Evolutionary conservation across 768 basidiomycete genomes (phyloP).

Genomic region (Obba rivulosa): DNA sequence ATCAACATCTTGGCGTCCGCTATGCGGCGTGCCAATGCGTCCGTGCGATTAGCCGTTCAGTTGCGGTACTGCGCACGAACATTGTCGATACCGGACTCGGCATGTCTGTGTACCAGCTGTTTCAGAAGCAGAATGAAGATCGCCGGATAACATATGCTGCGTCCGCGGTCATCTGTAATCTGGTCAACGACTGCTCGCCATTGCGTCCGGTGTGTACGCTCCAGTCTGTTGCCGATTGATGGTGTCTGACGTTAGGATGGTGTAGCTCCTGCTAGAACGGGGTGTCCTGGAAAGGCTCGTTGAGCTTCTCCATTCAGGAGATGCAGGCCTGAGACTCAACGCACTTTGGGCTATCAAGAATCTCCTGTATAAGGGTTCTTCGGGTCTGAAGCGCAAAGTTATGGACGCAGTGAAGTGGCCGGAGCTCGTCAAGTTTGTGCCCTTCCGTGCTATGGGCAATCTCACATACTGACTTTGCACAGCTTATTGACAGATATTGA

Average conservation of each 20-base stretch:
- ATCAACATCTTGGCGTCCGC: constrained; percentile 68
- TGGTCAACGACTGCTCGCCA: constrained; percentile 84
- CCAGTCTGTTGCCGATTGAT: not conserved
- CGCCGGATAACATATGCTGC: constrained; percentile 66
- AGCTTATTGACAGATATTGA: constrained; percentile 56
- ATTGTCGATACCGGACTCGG: constrained; percentile 82
- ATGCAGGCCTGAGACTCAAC: constrained; percentile 57
- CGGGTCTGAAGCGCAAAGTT: constrained; percentile 57
- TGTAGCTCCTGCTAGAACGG: constrained; percentile 59
- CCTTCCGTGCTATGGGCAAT: not conserved
- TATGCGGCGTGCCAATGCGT: constrained; percentile 86
- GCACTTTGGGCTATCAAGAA: constrained; percentile 90
- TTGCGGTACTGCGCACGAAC: constrained; percentile 77
- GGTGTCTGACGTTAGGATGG: not conserved
- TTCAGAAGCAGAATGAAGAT: constrained; percentile 55
- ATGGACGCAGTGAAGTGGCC: constrained; percentile 70
- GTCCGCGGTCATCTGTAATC: constrained; percentile 74
- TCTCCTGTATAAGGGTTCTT: constrained; percentile 56
- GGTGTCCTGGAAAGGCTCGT: constrained; percentile 64
- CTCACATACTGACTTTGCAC: not conserved
- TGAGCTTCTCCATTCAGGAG: constrained; percentile 45
- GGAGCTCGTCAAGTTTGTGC: constrained; percentile 47
- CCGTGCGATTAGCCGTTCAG: constrained; percentile 72
- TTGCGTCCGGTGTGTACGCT: constrained; percentile 52
- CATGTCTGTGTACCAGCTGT: constrained; percentile 57